phyloP scores from a whole-genome alignment of 495 filamentous ascomycete species.

The Amorphotheca resinae region DNA sequence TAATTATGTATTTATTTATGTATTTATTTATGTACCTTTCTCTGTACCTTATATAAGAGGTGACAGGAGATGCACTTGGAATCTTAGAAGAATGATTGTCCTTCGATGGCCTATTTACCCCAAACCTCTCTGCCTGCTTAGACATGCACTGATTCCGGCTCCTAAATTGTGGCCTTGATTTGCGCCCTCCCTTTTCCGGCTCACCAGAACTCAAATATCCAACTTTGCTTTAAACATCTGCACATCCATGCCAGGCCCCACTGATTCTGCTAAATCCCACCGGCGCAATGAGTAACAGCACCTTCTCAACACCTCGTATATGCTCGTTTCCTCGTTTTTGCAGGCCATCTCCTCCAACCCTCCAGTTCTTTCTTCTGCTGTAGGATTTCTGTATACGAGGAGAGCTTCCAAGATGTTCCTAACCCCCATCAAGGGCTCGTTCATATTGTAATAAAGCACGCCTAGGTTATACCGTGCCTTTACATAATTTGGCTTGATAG shows the following conservation, averaged over 20 bases:
- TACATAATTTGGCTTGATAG: conserved; percentile 86
- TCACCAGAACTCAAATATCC: conserved; percentile 27
- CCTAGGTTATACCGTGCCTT: conserved; percentile 94
- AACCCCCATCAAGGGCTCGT: conserved; percentile 82
- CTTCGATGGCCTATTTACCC: too few relatives aligned
- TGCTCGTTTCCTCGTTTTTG: conserved; percentile 49
- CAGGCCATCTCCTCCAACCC: conserved; percentile 62
- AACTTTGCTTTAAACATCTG: conserved; percentile 63
- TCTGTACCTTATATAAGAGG: too few relatives aligned
- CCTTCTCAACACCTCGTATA: conserved; percentile 82
- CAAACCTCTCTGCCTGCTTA: too few relatives aligned
- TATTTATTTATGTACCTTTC: too few relatives aligned
- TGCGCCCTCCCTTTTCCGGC: not conserved
- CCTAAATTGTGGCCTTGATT: too few relatives aligned
- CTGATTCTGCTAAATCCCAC: conserved; percentile 74
- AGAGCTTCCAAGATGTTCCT: conserved; percentile 84
- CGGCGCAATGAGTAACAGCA: conserved; percentile 92
- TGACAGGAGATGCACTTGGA: too few relatives aligned
- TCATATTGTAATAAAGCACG: conserved; percentile 94
- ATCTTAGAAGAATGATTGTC: too few relatives aligned
- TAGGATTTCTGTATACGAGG: conserved; percentile 90
- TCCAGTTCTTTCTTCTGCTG: conserved; percentile 71
- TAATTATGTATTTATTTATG: too few relatives aligned
- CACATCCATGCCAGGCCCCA: conserved; percentile 79
- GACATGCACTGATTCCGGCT: too few relatives aligned